phyloP scores from a whole-genome alignment of 768 basidiomycete genomes.

The Mycena galericulata region DNA sequence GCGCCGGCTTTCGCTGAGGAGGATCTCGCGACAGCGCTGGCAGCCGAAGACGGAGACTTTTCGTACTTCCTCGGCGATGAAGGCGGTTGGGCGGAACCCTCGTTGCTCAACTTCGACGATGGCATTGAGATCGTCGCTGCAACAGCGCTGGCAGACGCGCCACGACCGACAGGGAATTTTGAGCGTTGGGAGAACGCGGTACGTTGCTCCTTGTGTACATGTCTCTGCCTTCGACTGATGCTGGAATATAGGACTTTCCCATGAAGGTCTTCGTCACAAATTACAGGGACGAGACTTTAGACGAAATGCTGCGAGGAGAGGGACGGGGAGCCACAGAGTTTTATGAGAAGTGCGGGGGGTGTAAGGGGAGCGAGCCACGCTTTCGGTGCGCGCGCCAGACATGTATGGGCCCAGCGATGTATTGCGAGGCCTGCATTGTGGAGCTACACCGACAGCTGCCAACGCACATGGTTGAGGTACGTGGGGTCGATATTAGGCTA shows the following conservation, averaged over 20 bases:
- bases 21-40: background rate
- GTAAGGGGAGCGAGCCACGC: background rate
- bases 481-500: background rate
- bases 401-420: background rate
- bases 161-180: background rate
- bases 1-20: too few relatives aligned
- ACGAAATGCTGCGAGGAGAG: constrained; percentile 8
- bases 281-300: constrained; percentile 2
- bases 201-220: too few relatives aligned
- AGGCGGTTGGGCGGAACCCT: background rate
- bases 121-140: background rate
- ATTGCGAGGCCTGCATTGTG: constrained; percentile 2
- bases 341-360: background rate
- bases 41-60: background rate
- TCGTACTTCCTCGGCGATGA: background rate
- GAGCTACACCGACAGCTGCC: background rate
- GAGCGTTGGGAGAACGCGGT: constrained; percentile 7
- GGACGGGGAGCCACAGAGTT: background rate
- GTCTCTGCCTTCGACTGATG: too few relatives aligned
- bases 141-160: background rate
- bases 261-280: background rate
- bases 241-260: constrained; percentile 4
- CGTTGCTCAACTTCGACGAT: background rate
- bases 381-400: constrained; percentile 4
- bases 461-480: constrained; percentile 10